Evolutionary conservation across 1,284 basidiomycete genomes (phyloP).

Genomic region (Cryptococcus deneoformans): DNA sequence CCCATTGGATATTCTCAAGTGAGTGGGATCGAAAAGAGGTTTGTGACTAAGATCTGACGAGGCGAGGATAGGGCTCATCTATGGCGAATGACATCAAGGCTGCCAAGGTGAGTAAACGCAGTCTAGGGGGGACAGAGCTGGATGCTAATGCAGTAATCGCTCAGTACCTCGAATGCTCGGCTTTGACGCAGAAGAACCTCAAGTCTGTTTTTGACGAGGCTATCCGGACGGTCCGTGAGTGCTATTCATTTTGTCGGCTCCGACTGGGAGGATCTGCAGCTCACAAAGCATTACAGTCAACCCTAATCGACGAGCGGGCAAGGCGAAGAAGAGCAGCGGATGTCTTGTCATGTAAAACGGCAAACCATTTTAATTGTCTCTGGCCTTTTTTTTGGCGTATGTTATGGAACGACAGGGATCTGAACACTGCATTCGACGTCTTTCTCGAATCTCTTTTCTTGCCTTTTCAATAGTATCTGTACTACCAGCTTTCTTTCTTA

Average conservation of each 20-base stretch:
- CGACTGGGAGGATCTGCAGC: not conserved
- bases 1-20: conserved; percentile 73
- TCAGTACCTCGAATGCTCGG: conserved; percentile 52
- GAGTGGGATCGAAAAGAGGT: not conserved
- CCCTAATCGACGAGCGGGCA: conserved; percentile 42
- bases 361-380: not conserved
- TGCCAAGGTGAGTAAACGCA: conserved; percentile 31
- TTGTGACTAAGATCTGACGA: not conserved
- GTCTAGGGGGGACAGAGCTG: not conserved
- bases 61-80: conserved; percentile 62
- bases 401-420: too few relatives aligned
- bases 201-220: conserved; percentile 96
- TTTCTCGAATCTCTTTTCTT: not conserved
- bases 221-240: conserved; percentile 74
- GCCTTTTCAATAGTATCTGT: not conserved
- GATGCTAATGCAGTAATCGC: not conserved
- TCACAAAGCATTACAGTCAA: conserved; percentile 28
- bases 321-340: conserved; percentile 35
- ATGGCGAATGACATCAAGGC: conserved; percentile 84
- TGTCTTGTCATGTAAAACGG: conserved; percentile 41
- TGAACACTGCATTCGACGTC: too few relatives aligned
- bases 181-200: conserved; percentile 94
- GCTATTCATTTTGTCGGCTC: not conserved
- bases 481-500: conserved; percentile 3
- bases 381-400: too few relatives aligned